Evolutionary conservation across 2,329 filamentous ascomycete species (phyloP).

Genomic region (Pseudogymnoascus pannorum): DNA sequence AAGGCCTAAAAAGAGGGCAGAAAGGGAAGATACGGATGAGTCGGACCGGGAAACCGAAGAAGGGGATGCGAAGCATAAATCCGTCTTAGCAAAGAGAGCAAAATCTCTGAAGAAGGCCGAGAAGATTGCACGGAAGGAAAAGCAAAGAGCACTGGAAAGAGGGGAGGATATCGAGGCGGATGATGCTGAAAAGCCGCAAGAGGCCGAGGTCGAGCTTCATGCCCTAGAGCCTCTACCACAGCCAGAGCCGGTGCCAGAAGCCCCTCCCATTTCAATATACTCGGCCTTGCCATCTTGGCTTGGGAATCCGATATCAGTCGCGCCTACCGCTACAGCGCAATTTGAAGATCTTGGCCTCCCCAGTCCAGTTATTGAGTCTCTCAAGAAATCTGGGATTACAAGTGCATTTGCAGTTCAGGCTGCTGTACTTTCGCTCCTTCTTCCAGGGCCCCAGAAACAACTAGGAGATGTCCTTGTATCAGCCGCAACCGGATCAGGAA

Average conservation of each 20-base stretch:
- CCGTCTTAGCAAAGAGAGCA: constrained; percentile 47
- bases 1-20: constrained; percentile 12
- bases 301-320: constrained; percentile 63
- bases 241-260: constrained; percentile 54
- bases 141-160: constrained; percentile 27
- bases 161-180: constrained; percentile 24
- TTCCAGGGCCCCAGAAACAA: constrained; percentile 54
- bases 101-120: constrained; percentile 47
- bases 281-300: constrained; percentile 78
- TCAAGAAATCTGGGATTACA: constrained; percentile 62
- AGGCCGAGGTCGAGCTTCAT: constrained; percentile 44
- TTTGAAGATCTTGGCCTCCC: constrained; percentile 62
- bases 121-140: constrained; percentile 31
- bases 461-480: constrained; percentile 80
- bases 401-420: constrained; percentile 75
- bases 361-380: constrained; percentile 48
- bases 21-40: constrained; percentile 18
- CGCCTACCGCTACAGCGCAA: constrained; percentile 48
- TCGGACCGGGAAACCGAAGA: constrained; percentile 7
- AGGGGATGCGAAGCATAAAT: constrained; percentile 33
- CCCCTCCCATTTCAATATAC: constrained; percentile 56
- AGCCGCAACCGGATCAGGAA: constrained; percentile 90
- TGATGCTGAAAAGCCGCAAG: constrained; percentile 25
- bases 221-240: constrained; percentile 79
- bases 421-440: constrained; percentile 69